Percentiles rank a stretch among this genome's conserved stretches.
phyloP scores from a whole-genome alignment of 2,329 filamentous ascomycete genomes.

The Sporothrix luriei region DNA sequence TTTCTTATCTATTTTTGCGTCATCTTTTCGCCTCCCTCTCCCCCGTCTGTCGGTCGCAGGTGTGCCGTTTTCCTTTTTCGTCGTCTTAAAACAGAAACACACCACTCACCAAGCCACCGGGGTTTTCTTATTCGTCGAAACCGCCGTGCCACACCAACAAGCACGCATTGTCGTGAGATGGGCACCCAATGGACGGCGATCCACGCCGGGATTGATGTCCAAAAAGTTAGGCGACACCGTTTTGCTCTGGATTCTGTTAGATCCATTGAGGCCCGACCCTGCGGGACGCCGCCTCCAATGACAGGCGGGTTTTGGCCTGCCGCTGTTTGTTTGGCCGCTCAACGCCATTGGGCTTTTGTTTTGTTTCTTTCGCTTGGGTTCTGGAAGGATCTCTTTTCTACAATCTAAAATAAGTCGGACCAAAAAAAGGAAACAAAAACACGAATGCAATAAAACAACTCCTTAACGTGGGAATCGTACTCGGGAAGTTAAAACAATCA shows the following conservation, averaged over 20 bases:
- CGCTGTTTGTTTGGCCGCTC: background rate
- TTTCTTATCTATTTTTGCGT: slow-evolving; percentile 10
- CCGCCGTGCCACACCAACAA: background rate
- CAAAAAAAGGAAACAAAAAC: background rate
- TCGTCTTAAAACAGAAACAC: slow-evolving; percentile 6
- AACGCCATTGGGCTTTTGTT: background rate
- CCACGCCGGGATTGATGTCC: background rate
- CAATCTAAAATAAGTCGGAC: background rate
- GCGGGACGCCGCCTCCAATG: background rate
- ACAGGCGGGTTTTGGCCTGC: background rate
- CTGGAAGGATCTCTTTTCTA: background rate
- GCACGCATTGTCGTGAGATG: too few species aligned
- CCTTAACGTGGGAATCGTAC: too few species aligned
- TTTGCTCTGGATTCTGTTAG: background rate
- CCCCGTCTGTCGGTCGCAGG: background rate
- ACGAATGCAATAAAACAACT: background rate
- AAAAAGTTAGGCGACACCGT: slow-evolving; percentile 19
- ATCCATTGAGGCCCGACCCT: slow-evolving; percentile 3
- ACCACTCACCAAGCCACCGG: slow-evolving; percentile 10
- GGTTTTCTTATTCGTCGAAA: slow-evolving; percentile 3
- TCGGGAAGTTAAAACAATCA: background rate
- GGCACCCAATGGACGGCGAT: background rate
- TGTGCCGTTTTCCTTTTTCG: slow-evolving; percentile 6
- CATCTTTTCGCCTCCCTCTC: background rate
- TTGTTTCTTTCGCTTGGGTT: slow-evolving; percentile 9